These are phyloP conservation scores for Lolium multiflorum DNA, from an alignment of 176 grass and related monocot species.

Conservation along the genomic window DNA sequence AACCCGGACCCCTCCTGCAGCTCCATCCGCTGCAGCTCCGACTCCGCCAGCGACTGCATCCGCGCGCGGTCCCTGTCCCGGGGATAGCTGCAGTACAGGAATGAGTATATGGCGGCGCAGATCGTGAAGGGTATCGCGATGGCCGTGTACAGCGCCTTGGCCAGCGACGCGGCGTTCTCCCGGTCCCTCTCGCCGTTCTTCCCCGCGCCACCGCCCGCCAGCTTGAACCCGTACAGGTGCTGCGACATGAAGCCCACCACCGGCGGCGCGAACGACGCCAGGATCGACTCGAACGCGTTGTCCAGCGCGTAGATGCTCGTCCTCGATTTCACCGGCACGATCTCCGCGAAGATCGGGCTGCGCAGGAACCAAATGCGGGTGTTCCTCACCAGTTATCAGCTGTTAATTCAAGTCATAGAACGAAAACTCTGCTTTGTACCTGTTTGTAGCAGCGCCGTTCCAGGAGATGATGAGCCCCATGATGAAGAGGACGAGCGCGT, in stretches of 20 bases:
- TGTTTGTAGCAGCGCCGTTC: constrained; percentile 62
- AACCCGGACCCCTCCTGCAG: constrained; percentile 18
- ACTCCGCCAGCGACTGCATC: constrained; percentile 57
- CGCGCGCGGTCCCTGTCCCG: constrained; percentile 76
- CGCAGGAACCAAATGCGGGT: not conserved
- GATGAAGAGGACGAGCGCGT: constrained; percentile 56
- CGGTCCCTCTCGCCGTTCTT: constrained; percentile 46
- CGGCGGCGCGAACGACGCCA: constrained; percentile 81
- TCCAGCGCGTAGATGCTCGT: constrained; percentile 80
- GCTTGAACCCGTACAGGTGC: constrained; percentile 70
- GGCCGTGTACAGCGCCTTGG: constrained; percentile 81
- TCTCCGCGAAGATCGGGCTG: constrained; percentile 92
- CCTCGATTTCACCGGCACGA: constrained; percentile 78
- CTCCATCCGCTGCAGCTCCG: constrained; percentile 67
- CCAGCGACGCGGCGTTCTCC: constrained; percentile 78
- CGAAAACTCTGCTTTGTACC: constrained; percentile 15
- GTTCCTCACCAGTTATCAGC: not conserved
- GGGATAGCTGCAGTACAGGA: constrained; percentile 72
- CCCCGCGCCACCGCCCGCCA: constrained; percentile 15
- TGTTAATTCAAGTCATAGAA: not conserved
- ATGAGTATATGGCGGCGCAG: constrained; percentile 69
- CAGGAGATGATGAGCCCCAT: constrained; percentile 70
- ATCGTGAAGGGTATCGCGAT: constrained; percentile 60
- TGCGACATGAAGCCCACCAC: constrained; percentile 67
- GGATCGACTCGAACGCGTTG: constrained; percentile 69